Percentiles rank a stretch among this genome's conserved stretches.
phyloP scores from a whole-genome alignment of 805 yeast genomes.

The Myxozyma melibiosi region DNA sequence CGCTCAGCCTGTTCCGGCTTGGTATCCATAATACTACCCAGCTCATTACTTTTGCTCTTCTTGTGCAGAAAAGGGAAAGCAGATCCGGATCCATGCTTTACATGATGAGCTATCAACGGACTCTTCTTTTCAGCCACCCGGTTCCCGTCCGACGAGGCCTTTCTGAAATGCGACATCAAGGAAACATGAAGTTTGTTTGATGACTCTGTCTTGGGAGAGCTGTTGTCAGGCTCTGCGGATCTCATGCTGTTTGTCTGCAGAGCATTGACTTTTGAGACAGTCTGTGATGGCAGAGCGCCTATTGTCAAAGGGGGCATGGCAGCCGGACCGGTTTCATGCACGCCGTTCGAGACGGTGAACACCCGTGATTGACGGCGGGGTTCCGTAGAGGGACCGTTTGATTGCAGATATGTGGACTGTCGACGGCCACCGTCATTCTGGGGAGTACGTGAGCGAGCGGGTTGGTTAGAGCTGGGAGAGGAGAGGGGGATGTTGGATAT shows the following conservation, averaged over 20 bases:
- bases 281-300: slow-evolving; percentile 11
- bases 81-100: neutral
- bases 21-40: neutral
- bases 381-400: slow-evolving; percentile 18
- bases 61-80: neutral
- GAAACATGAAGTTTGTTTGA: neutral
- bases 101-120: neutral
- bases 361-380: slow-evolving; percentile 18
- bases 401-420: slow-evolving; percentile 7
- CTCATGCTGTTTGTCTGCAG: neutral
- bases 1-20: too few relatives aligned
- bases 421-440: slow-evolving; percentile 3
- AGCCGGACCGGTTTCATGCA: neutral
- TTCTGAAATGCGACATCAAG: neutral
- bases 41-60: neutral
- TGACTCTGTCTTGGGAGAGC: neutral
- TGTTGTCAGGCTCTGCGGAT: too few relatives aligned
- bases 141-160: neutral
- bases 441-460: slow-evolving; percentile 6
- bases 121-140: neutral
- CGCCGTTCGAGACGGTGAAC: neutral
- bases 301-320: slow-evolving; percentile 21
- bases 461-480: neutral
- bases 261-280: slow-evolving; percentile 19
- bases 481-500: slow-evolving; percentile 16